Base-by-base conservation (phyloP, 2,329 filamentous ascomycete species). In the Pyrenophora tritici-repentis region DNA sequence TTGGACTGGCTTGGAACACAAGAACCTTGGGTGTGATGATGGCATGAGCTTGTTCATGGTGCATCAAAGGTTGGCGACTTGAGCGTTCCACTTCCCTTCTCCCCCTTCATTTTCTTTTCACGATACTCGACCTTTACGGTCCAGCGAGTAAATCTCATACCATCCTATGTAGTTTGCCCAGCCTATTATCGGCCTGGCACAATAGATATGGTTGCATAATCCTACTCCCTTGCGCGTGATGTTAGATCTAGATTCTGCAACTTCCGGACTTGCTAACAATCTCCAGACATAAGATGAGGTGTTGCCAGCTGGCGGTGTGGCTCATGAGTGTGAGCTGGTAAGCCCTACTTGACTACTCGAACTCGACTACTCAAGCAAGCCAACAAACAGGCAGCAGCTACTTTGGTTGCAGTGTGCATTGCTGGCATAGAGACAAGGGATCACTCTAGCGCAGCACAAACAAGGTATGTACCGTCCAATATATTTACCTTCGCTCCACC, bases 401-500 rank as follows among this genome's bases (percentile, higher is more conserved):
- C 26, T 29, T 29, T 12, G 26, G 26, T 10, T 29, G 26, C 9
- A 7, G 9, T 13, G 26, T 10, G 10, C 26, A 29, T 29, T 29
- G 9, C 26, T 8, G 10, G 9, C 10, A 29, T 10, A 2, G 3
- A 29, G 9, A 9, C 10, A 13, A 10, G 13, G 26, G 9, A 29
- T 8, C 26, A 29, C 9, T 4, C 26, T n/a, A 29, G 22, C n/a
- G 22, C 24, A 44, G 17, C 4, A 20, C 32, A 49, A 43, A 18
- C 26, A 37, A 43, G 43, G 29, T 70, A 72, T 78, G 74, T 78
- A 62, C 62, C 75, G 75, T 74, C 73, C 58, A 63, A 73, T 69
- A 67, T 72, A 76, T 78, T 78, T 78, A 72, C 76, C 76, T 72
- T 73, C 67, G 71, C 73, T 71, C 72, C 74, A 76, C 72, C 53